These are phyloP conservation scores for Ceratopteris richardii DNA, from an alignment of 75 land plant species.

Conservation along the genomic window DNA sequence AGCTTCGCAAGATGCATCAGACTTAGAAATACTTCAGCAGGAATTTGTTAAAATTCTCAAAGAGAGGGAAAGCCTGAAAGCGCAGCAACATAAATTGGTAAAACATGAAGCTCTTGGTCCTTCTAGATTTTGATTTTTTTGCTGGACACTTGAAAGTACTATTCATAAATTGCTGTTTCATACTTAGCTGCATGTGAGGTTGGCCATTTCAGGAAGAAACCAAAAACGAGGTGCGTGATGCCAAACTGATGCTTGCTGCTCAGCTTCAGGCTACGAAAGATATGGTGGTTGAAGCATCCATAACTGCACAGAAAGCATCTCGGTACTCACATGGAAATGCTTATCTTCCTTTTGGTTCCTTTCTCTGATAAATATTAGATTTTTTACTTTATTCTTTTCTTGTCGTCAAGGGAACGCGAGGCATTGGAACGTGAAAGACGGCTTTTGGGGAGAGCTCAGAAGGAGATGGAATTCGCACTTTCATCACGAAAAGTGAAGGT, in stretches of 20 bases:
- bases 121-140: not conserved
- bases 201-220: constrained; percentile 30
- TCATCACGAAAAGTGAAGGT: constrained; percentile 16
- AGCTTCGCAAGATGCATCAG: not conserved
- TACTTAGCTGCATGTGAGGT: too few relatives aligned
- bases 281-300: constrained; percentile 31
- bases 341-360: not conserved
- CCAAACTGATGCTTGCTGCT: constrained; percentile 20
- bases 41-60: constrained; percentile 15
- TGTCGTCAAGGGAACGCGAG: constrained; percentile 20
- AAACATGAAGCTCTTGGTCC: not conserved
- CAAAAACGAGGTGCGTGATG: constrained; percentile 30
- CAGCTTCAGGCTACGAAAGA: constrained; percentile 27
- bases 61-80: constrained; percentile 24
- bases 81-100: constrained; percentile 30
- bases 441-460: constrained; percentile 9
- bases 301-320: constrained; percentile 34
- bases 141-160: too few relatives aligned
- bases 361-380: not conserved
- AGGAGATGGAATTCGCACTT: constrained; percentile 17
- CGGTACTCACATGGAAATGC: too few relatives aligned
- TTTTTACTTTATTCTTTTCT: too few relatives aligned
- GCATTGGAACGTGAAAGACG: constrained; percentile 29
- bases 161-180: too few relatives aligned
- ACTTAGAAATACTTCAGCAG: constrained; percentile 14